A percentile compares a stretch with the other conserved stretches of the same genome.
phyloP scores from a whole-genome alignment of 345 rosid genomes.

The Lepidium africanum region DNA sequence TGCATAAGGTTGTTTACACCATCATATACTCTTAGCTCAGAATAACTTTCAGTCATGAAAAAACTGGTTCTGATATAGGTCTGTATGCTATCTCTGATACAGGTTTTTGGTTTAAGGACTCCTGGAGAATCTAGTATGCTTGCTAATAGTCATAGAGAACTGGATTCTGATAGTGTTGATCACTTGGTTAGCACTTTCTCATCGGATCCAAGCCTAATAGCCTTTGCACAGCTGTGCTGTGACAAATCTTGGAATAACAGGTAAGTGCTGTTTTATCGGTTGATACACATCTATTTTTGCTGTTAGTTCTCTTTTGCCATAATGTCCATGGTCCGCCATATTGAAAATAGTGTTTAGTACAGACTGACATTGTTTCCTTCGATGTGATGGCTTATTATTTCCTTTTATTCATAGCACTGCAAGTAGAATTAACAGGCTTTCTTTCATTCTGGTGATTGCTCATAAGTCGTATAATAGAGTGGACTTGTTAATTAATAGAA shows the following conservation, averaged over 20 bases:
- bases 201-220: slow-evolving; percentile 92
- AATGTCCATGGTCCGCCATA: too few relatives aligned
- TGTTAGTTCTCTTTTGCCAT: background rate
- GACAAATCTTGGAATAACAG: slow-evolving; percentile 80
- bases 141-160: slow-evolving; percentile 32
- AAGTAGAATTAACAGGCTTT: background rate
- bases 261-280: slow-evolving; percentile 29
- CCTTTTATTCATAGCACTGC: background rate
- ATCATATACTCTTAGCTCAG: background rate
- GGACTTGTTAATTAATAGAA: background rate
- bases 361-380: background rate
- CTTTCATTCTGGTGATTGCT: background rate
- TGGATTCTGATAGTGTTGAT: slow-evolving; percentile 58
- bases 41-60: background rate
- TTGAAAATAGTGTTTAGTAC: background rate
- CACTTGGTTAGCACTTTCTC: slow-evolving; percentile 94
- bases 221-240: slow-evolving; percentile 84
- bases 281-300: background rate
- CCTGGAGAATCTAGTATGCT: slow-evolving; percentile 31
- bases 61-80: background rate
- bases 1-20: slow-evolving; percentile 70
- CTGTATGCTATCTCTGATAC: slow-evolving; percentile 15
- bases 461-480: background rate
- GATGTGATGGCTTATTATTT: background rate
- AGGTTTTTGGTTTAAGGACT: slow-evolving; percentile 78